Base-by-base conservation (phyloP, 768 basidiomycete species). In the Lyophyllum atratum region DNA sequence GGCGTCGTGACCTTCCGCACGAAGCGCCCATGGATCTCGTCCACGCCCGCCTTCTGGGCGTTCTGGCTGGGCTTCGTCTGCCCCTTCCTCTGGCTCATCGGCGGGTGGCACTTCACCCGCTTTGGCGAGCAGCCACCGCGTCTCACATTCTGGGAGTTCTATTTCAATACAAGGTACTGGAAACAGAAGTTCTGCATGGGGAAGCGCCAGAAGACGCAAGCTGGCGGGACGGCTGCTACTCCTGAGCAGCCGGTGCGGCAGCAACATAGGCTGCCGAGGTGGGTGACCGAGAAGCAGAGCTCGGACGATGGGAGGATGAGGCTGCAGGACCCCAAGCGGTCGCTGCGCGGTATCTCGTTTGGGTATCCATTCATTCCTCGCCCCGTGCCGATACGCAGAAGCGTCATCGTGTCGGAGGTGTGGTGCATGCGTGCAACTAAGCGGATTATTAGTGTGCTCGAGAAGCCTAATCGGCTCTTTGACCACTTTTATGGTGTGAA, bases 21-120 rank as follows among this genome's bases (percentile, higher is more conserved):
- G 15, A 75, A 79, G 61, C 70, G 51, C 44, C 71, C 65, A 34
- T 71, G 63, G 63, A 42, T 65, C 15, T 58, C 58, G 1, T 62
- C 66, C 8, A 81, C 80, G 0, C 80, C 82, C 0, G 75, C 82
- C 2, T 79, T 80, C 64, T 80, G 86, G 68, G 73, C 89, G n/a
- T 91, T 91, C 72, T 90, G 86, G 85, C 55, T 86, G 0, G 89
- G 89, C 3, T 91, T 91, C 63, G 55, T 89, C 46, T 85, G 80
- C 45, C 89, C 89, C 0, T 82, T 87, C 70, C 80, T 89, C 51
- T 91, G 89, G 89, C 78, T 91, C 44, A 76, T 90, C 14, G 89
- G 89, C 0, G 89, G 89, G 4, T 91, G 89, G 89, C 80, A 87
- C 55, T 73, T 85, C 54, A 80, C 80, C 8, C 66, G 75, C 59